These are phyloP conservation scores for Talaromyces atroroseus DNA, from an alignment of 2,329 filamentous ascomycete species.

Conservation along the genomic window DNA sequence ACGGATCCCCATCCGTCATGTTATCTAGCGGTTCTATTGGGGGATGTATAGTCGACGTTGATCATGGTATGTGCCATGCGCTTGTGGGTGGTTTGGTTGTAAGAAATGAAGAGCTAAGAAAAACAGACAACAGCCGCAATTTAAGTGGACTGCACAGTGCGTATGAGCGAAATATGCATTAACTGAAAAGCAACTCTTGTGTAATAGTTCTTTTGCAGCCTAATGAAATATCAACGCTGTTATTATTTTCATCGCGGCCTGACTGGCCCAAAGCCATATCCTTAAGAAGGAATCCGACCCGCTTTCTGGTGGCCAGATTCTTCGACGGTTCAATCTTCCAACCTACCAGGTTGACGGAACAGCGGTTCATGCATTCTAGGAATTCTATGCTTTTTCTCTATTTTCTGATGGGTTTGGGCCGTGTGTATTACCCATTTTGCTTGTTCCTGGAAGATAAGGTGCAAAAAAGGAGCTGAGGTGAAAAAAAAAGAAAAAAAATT, in stretches of 20 bases:
- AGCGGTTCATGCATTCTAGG: background rate
- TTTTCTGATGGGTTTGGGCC: background rate
- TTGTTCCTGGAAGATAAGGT: background rate
- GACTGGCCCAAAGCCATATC: background rate
- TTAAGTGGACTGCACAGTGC: background rate
- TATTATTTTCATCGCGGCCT: constrained; percentile 2
- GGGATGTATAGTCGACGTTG: background rate
- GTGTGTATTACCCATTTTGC: background rate
- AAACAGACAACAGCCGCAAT: background rate
- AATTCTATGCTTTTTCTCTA: background rate
- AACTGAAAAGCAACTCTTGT: background rate
- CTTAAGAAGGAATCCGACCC: constrained; percentile 5
- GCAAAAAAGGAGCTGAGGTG: background rate
- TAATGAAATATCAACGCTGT: background rate
- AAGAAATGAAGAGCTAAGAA: background rate
- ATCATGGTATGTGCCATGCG: background rate
- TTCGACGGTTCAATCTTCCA: constrained; percentile 12
- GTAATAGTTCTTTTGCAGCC: background rate
- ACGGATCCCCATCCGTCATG: background rate
- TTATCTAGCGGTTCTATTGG: background rate
- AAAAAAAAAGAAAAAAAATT: constrained; percentile 3
- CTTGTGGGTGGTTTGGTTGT: background rate
- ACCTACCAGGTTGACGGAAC: constrained; percentile 12
- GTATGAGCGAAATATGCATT: background rate
- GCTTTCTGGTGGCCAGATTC: constrained; percentile 9